A percentile compares a stretch with the other conserved stretches of the same genome.
phyloP scores from a whole-genome alignment of 345 rosid genomes.

The Heritiera fomes region DNA sequence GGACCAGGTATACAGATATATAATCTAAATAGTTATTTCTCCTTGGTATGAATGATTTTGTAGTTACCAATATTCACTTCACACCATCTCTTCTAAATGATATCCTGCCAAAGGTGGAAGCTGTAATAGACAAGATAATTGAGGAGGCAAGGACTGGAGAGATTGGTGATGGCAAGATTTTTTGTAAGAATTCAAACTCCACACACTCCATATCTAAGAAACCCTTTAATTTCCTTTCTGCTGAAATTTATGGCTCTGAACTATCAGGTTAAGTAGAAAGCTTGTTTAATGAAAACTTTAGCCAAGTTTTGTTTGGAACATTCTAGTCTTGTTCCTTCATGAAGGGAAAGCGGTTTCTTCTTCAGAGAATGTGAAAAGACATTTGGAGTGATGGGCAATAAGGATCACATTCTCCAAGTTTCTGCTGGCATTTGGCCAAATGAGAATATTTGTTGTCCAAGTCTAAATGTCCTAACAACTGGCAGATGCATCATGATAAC shows the following conservation, averaged over 20 bases:
- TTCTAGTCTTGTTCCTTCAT: neutral
- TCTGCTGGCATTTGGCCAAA: neutral
- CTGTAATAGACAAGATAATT: conserved; percentile 63
- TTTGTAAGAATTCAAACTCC: conserved; percentile 39
- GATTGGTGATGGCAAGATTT: conserved; percentile 93
- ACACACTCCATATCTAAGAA: neutral
- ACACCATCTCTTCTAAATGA: neutral
- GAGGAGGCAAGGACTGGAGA: conserved; percentile 90
- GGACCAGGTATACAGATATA: conserved; percentile 56
- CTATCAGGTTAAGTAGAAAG: neutral
- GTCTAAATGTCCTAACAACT: neutral
- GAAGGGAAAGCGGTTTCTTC: neutral
- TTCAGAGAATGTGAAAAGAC: neutral
- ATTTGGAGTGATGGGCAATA: neutral
- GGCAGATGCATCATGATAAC: neutral
- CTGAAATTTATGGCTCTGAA: neutral
- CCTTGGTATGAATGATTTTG: conserved; percentile 18
- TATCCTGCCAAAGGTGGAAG: conserved; percentile 58
- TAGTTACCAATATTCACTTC: neutral
- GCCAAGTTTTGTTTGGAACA: neutral
- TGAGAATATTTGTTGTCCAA: neutral
- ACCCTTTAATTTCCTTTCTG: neutral
- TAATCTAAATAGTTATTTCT: neutral
- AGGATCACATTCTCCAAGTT: conserved; percentile 3
- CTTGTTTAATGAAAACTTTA: neutral